Base-by-base conservation (phyloP, 2,329 filamentous ascomycete genomes). In the Penicillium sp. region DNA sequence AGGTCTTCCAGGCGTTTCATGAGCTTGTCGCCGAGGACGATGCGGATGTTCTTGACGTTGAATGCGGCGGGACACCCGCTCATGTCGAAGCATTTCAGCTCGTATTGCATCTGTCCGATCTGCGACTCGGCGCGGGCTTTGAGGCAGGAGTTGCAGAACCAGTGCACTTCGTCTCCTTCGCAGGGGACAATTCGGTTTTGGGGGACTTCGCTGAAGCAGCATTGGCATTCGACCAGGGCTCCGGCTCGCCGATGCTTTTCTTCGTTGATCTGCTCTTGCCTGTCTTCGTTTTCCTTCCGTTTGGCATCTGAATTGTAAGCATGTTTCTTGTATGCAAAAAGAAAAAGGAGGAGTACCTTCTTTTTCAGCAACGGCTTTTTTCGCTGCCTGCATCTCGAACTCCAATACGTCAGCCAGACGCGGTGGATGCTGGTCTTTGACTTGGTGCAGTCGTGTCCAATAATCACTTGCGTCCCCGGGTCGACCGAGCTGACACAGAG, bases 101-200 rank as follows among this genome's bases (percentile, higher is more conserved):
- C 76, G 66, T 89, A 88, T 60, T 83, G 86, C n/a, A 82, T 82
- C 21, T 84, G 75, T 1, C 89, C 90, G 52, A 95, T 80, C 61
- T 86, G 81, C 6, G 76, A 82, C 64, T 90, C 84, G 4, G 90
- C 87, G 60, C 85, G 85, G 21, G 71, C 80, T 56, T 77, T 82
- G 5, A 85, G 80, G 66, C 91, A 96, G 1, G 74, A 71, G 47
- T 78, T 77, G 69, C 91, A 96, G 69, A 93, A 92, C 66, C 81
- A 83, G 63, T 92, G 89, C 1, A 73, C 62, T 0, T 67, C 63
- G 0, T 81, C 76, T 16, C 80, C 84, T 51, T 83, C 73, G 68
- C 91, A 96, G 61, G 83, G 77, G 1, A 90, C 80, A 76, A 90
- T 84, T 48, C 85, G 81, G 62, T 89, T 89, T 47, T 84, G 70